Base-by-base conservation (phyloP, 129 eudicot species). In the Artemisia annua region DNA sequence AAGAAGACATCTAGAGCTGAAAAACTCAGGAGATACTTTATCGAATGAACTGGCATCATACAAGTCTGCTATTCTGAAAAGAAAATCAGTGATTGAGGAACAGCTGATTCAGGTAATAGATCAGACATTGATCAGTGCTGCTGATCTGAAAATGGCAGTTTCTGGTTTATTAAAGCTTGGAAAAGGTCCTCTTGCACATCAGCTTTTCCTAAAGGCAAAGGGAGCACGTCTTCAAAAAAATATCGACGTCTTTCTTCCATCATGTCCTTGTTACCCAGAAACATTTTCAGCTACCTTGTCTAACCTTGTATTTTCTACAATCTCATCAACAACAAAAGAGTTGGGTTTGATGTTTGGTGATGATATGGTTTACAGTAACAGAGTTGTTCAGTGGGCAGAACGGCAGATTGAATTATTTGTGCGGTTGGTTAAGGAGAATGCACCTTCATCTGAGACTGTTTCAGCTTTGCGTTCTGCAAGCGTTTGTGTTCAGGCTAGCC, bases 371-470 rank as follows among this genome's bases (percentile, higher is more conserved):
- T 86, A 86, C 76, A 78, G 73, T 72, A 84, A 87, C 74, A 78
- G 78, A 80, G 76, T 80, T 75, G 88, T 94, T 73, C 97, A 90
- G 70, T 94, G 99, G 99, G 99, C 97, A 48, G 99, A 94, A 85
- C 73, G 90, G 83, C 93, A 88, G 78, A 84, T 90, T 48, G 99
- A 94, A 69, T 83, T 91, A 50, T 84, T 90, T 63, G 84, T 94
- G 14, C 78, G 91, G 69, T 71, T 94, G 84, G 99, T 88, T 39
- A 88, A 86, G 80, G 99, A 94, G 72, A 85, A 86, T 48, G 96
- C 97, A 11, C 93, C 99, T 12, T 70, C 89, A 71, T 90, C 97
- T 50, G 99, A 94, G 79, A 88, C 93, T 48, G 85, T 90, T 71
- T 80, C 90, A 61, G 99, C 91, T 19, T 81, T 94, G 78, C 89